Percentiles rank a stretch among this genome's conserved stretches.
Evolutionary conservation across 2,329 filamentous ascomycete species (phyloP).

Genomic region (Aspergillus sp.): DNA sequence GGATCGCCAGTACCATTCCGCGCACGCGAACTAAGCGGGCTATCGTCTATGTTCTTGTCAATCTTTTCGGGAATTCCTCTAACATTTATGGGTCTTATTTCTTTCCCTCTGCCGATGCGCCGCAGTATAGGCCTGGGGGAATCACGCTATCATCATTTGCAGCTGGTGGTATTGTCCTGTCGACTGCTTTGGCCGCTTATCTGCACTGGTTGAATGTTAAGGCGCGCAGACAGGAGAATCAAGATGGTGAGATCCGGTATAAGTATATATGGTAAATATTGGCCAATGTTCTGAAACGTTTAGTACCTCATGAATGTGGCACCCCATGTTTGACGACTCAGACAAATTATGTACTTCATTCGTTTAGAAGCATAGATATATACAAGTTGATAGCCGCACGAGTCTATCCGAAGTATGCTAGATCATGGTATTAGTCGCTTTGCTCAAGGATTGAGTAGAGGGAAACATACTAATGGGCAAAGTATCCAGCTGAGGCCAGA

Average conservation of each 20-base stretch:
- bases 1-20: slow-evolving; percentile 22
- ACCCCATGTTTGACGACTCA: too few relatives aligned
- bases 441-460: background rate
- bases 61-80: slow-evolving; percentile 18
- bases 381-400: background rate
- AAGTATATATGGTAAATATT: slow-evolving; percentile 9
- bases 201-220: slow-evolving; percentile 7
- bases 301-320: too few relatives aligned
- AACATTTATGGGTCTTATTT: slow-evolving; percentile 22
- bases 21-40: slow-evolving; percentile 19
- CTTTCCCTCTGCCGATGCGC: slow-evolving; percentile 14
- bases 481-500: slow-evolving; percentile 27
- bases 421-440: background rate
- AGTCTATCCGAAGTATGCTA: background rate
- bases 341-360: too few relatives aligned
- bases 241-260: slow-evolving; percentile 11
- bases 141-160: slow-evolving; percentile 18
- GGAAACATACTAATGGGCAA: slow-evolving; percentile 19
- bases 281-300: background rate
- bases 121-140: slow-evolving; percentile 16
- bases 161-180: slow-evolving; percentile 11
- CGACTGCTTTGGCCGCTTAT: slow-evolving; percentile 6
- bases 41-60: slow-evolving; percentile 19
- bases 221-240: slow-evolving; percentile 5
- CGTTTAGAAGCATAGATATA: background rate